A percentile compares a stretch with the other conserved stretches of the same genome.
Conservation (phyloP, 257 asterid species). For the Hygrophila difformis region DNA sequence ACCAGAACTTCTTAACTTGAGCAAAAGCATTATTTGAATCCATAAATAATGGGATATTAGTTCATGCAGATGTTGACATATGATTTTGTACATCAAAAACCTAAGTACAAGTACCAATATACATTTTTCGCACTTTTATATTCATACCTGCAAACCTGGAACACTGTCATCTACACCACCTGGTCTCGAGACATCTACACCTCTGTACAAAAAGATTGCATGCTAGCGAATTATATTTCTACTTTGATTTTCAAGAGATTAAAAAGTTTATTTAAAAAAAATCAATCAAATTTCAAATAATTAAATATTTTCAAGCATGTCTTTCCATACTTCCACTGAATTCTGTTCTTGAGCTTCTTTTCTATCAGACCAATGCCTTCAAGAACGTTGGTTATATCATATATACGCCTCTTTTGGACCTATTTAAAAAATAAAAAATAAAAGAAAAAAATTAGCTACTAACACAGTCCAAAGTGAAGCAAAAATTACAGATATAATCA, state of each 20-base stretch:
- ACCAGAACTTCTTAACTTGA: no score
- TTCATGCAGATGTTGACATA: neutral
- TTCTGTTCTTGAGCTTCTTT: constrained; percentile 90
- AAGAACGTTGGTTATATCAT: constrained; percentile 93
- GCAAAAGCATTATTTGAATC: no score
- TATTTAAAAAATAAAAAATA: constrained; percentile 25
- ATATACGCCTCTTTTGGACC: constrained; percentile 98
- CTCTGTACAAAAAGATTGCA: constrained; percentile 45
- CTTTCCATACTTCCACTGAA: constrained; percentile 88
- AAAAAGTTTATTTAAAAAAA: no score
- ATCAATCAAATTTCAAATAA: constrained; percentile 13
- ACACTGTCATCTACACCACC: constrained; percentile 73
- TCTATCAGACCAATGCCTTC: constrained; percentile 98
- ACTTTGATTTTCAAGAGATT: no score
- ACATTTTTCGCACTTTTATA: neutral
- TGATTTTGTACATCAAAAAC: neutral
- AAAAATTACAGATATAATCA: constrained; percentile 19
- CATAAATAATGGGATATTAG: no score
- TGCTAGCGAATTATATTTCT: no score
- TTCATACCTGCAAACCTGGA: constrained; percentile 64
- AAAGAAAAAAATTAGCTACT: constrained; percentile 21
- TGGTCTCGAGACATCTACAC: constrained; percentile 66
- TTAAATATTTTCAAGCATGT: neutral
- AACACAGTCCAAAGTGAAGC: constrained; percentile 16
- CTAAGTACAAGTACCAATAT: neutral